Evolutionary conservation across 768 basidiomycete genomes (phyloP).

Genomic region (Trametes villosa): DNA sequence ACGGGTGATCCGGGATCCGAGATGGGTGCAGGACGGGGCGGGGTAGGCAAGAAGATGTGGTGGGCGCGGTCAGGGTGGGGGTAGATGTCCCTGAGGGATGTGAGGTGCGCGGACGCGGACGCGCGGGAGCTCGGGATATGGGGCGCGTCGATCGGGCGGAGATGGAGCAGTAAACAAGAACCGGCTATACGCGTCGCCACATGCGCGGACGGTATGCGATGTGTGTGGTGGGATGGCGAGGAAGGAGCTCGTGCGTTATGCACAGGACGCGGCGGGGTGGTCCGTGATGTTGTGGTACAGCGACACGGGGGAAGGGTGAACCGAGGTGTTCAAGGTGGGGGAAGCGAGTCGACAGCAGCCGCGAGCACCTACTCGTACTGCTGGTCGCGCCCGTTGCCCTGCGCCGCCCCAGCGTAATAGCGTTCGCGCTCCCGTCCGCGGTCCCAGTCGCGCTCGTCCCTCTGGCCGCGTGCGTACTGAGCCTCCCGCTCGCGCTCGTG

Average conservation of each 20-base stretch:
- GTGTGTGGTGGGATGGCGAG: neutral
- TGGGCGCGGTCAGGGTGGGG: neutral
- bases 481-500: conserved; percentile 12
- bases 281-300: neutral
- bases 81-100: too few relatives aligned
- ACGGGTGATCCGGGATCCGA: conserved; percentile 17
- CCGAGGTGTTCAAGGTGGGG: too few relatives aligned
- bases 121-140: neutral
- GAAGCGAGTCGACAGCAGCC: neutral
- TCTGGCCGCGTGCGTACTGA: conserved; percentile 1
- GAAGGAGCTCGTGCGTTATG: too few relatives aligned
- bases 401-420: conserved; percentile 12
- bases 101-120: neutral
- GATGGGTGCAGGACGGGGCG: neutral
- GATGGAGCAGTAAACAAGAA: conserved; percentile 6
- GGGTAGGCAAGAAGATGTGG: neutral
- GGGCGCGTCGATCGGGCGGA: too few relatives aligned
- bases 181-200: too few relatives aligned
- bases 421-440: conserved; percentile 17
- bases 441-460: conserved; percentile 1
- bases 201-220: too few relatives aligned
- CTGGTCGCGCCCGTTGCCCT: conserved; percentile 10
- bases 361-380: conserved; percentile 15
- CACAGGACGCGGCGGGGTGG: too few relatives aligned
- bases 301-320: neutral